Base-by-base conservation (phyloP, 495 filamentous ascomycete genomes). In the Polyplosphaeria fusca region DNA sequence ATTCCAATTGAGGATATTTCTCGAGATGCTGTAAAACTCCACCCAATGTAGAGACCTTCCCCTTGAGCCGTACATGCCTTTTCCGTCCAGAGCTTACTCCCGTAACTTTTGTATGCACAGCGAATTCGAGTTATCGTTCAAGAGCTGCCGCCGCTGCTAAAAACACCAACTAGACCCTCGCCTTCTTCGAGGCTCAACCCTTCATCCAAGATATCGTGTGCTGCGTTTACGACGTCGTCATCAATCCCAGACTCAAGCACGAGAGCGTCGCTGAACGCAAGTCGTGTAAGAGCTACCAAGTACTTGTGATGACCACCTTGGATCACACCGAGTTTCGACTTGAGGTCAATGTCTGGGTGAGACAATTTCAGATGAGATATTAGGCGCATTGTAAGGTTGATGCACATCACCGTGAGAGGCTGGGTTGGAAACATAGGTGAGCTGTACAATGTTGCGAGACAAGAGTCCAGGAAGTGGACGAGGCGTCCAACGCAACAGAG, bases 111-210 rank as follows among this genome's bases (percentile, higher is more conserved):
- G n/a, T n/a, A n/a, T n/a, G n/a, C n/a, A 35, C 30, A 35, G 30
- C 30, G 30, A 35, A 35, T 7, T 35, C n/a, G n/a, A 35, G 30
- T 7, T 35, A 35, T 35, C 30, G 14, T 14, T 14, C 39, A 42
- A n/a, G n/a, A n/a, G n/a, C 47, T 50, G 7, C 18, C 28, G 28
- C 47, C 47, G 12, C 28, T 50, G 16, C 20, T 16, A 67, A 84
- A 87, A 23, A 77, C 81, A 28, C 73, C 73, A 14, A 80, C 70
- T 25, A 89, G 68, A 4, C 77, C 82, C 67, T 86, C 83, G 2
- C 83, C 86, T 68, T 89, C 86, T 60, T 89, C 81, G 5, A 84
- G 83, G 60, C 79, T 86, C 22, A 87, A 75, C 61, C 78, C 77
- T 47, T 78, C 76, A 61, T 88, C 84, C 41, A 89, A 65, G 56